Conservation (phyloP, 2,329 filamentous ascomycete genomes). For the Aspergillus tanneri region DNA sequence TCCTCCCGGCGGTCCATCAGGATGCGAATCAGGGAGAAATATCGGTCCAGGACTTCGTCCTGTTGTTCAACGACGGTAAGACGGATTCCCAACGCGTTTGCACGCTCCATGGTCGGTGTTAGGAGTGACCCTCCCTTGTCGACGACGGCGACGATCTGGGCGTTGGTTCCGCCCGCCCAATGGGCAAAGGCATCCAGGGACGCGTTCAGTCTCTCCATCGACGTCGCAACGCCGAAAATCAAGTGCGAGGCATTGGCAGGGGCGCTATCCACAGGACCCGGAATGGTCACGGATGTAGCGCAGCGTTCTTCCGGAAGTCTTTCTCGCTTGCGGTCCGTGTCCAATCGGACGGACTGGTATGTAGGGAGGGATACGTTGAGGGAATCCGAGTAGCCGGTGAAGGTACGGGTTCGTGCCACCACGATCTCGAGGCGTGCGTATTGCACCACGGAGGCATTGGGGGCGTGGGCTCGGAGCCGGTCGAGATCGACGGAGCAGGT, state of each 20-base stretch:
- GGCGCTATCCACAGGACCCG: constrained; percentile 15
- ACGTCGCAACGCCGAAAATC: constrained; percentile 59
- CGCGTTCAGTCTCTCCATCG: constrained; percentile 50
- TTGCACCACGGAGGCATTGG: constrained; percentile 15
- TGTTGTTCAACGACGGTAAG: constrained; percentile 40
- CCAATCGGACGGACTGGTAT: constrained; percentile 19
- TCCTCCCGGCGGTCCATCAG: constrained; percentile 48
- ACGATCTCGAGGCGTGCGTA: constrained; percentile 22
- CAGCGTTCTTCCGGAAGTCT: constrained; percentile 15
- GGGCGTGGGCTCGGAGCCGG: constrained; percentile 14
- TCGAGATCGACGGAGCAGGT: constrained; percentile 20
- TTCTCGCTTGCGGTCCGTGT: constrained; percentile 21
- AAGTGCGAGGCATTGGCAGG: constrained; percentile 50
- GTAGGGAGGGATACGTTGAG: constrained; percentile 13
- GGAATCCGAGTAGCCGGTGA: constrained; percentile 17
- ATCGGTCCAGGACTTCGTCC: constrained; percentile 48
- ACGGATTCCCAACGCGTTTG: constrained; percentile 45
- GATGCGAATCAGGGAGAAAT: constrained; percentile 57
- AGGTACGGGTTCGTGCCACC: constrained; percentile 17
- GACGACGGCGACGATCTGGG: constrained; percentile 54
- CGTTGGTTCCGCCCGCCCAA: constrained; percentile 55
- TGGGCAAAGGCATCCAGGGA: constrained; percentile 55
- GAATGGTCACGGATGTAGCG: constrained; percentile 16
- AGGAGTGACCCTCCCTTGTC: constrained; percentile 39
- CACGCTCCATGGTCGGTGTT: constrained; percentile 35